Evolutionary conservation across 805 yeast species (phyloP), one percentile per base, ranked within the genome.

Genomic region (Suhomyces emberorum): DNA sequence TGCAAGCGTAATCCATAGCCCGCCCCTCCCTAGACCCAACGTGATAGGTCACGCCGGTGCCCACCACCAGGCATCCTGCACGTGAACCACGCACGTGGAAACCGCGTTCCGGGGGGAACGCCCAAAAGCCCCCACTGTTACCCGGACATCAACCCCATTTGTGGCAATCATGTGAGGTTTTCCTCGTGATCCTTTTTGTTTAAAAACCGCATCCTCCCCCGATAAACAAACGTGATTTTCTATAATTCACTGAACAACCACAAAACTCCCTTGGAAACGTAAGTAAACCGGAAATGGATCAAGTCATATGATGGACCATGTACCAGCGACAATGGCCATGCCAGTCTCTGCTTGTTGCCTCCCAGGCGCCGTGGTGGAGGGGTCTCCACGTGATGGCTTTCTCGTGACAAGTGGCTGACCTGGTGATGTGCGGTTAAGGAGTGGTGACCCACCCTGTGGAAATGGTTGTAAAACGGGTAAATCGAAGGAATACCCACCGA

Each of bases 211-310:
- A 32, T 18, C 9, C n/a, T 11, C 17, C 23, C 34, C 34, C 23
- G 21, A 32, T 26, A 32, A 32, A 32, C 34, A 32, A 32, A 32
- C 34, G 34, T 32, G 34, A 32, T 32, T 32, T 32, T 24, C 34
- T 32, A 16, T 11, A 23, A 23, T 17, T 28, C 7, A 22, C 26
- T 14, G 6, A 20, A 23, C 26, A 11, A 11, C 26, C 12, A 11
- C 26, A 7, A 20, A 9, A 8, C 12, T 5, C 26, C 5, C 5
- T 23, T 23, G 26, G 26, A 9, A 23, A 23, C 8, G 26, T 23
- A 23, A 8, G 26, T 23, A n/a, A n/a, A n/a, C n/a, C n/a, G n/a
- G n/a, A n/a, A n/a, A n/a, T n/a, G n/a, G n/a, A n/a, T n/a, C n/a
- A n/a, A n/a, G n/a, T n/a, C n/a, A n/a, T n/a, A n/a, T n/a, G n/a